Evolutionary conservation across 129 eudicot species (phyloP).

Genomic region (Rutidosis leptorrhynchoides): DNA sequence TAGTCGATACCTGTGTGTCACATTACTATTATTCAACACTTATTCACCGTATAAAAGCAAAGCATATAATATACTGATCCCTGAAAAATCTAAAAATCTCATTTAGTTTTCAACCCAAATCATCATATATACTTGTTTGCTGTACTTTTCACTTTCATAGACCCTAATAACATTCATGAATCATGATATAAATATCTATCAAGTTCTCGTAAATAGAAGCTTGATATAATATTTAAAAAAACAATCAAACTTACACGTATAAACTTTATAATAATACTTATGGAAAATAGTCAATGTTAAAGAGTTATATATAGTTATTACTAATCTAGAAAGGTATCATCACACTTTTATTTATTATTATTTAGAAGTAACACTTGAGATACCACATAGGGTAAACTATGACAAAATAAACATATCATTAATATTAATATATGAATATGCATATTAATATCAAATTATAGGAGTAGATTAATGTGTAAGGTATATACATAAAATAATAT

Average conservation of each 20-base stretch:
- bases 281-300: neutral
- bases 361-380: neutral
- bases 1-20: no score
- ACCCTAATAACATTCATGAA: neutral
- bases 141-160: neutral
- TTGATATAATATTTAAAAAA: slow-evolving; percentile 4
- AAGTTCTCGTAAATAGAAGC: neutral
- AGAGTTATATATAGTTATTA: neutral
- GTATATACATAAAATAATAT: neutral
- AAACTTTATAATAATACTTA: neutral
- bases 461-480: slow-evolving; percentile 9
- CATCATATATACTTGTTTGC: neutral
- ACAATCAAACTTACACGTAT: slow-evolving; percentile 8
- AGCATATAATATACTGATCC: neutral
- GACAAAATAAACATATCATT: slow-evolving; percentile 8
- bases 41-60: no score
- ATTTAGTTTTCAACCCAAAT: neutral
- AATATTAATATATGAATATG: neutral
- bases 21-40: no score
- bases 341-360: neutral
- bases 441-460: neutral
- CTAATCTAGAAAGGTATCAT: slow-evolving; percentile 10
- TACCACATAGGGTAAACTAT: slow-evolving; percentile 17
- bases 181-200: neutral
- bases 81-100: neutral